These are phyloP conservation scores for Auriscalpium vulgare DNA, from an alignment of 768 basidiomycete genomes.

Conservation along the genomic window DNA sequence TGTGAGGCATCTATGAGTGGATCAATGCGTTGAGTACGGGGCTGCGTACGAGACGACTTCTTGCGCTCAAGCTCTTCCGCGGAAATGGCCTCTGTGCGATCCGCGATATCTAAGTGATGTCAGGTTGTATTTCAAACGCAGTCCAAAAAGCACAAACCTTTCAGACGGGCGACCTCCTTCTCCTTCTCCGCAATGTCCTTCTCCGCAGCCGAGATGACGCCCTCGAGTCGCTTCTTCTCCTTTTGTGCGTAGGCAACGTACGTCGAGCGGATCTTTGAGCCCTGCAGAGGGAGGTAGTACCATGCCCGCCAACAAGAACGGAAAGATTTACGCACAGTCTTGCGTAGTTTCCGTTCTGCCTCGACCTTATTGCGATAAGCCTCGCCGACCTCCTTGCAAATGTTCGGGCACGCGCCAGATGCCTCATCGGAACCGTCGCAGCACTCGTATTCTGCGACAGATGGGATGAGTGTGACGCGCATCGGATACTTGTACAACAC, in stretches of 20 bases:
- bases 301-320: background rate
- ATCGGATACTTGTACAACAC: slow-evolving; percentile 19
- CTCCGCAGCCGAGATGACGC: slow-evolving; percentile 41
- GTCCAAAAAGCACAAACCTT: slow-evolving; percentile 36
- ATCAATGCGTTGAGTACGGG: background rate
- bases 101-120: slow-evolving; percentile 53
- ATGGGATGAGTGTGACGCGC: slow-evolving; percentile 11
- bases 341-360: slow-evolving; percentile 69
- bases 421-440: slow-evolving; percentile 96
- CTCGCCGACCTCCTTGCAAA: slow-evolving; percentile 69
- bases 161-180: slow-evolving; percentile 64
- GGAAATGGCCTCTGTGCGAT: slow-evolving; percentile 70
- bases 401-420: slow-evolving; percentile 69
- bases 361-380: slow-evolving; percentile 58
- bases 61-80: slow-evolving; percentile 77
- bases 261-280: slow-evolving; percentile 82
- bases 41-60: slow-evolving; percentile 72
- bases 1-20: slow-evolving; percentile 22
- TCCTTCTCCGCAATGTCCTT: slow-evolving; percentile 56
- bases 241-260: slow-evolving; percentile 85
- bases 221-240: slow-evolving; percentile 81
- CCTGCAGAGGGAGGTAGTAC: slow-evolving; percentile 35
- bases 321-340: slow-evolving; percentile 48
- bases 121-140: too few relatives aligned
- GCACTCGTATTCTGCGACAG: slow-evolving; percentile 67